Conservation (phyloP, 352 stramenopile genomes). For the Phytophthora tubulina region DNA sequence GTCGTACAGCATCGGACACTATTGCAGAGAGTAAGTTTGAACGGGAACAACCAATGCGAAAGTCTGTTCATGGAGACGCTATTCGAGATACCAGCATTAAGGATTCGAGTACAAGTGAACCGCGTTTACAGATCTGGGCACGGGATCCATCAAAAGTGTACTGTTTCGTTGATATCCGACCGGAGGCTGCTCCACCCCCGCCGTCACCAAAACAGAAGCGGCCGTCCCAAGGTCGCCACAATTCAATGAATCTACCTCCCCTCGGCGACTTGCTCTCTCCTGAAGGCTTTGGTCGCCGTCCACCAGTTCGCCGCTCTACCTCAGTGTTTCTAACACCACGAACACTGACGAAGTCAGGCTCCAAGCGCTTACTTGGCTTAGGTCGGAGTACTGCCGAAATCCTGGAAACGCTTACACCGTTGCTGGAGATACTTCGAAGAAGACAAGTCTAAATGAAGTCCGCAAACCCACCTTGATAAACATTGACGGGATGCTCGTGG, state of each 20-base stretch:
- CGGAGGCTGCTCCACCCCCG: background rate
- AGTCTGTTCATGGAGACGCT: background rate
- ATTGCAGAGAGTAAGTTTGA: slow-evolving; percentile 21
- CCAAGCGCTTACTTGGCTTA: slow-evolving; percentile 40
- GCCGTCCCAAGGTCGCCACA: slow-evolving; percentile 5
- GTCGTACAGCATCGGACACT: slow-evolving; percentile 25
- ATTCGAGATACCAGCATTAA: background rate
- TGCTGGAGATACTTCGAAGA: background rate
- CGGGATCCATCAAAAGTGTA: slow-evolving; percentile 31
- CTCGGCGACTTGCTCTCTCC: slow-evolving; percentile 19
- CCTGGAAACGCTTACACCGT: background rate
- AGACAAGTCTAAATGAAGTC: background rate
- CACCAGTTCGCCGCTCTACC: slow-evolving; percentile 6
- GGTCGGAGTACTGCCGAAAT: slow-evolving; percentile 12
- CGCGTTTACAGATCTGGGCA: slow-evolving; percentile 22
- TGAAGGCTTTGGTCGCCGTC: slow-evolving; percentile 7
- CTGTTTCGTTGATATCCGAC: slow-evolving; percentile 24
- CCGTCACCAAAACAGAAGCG: slow-evolving; percentile 10
- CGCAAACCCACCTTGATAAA: slow-evolving; percentile 28
- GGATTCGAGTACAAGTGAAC: background rate
- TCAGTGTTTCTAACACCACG: slow-evolving; percentile 41
- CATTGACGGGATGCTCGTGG: slow-evolving; percentile 41
- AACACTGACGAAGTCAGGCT: slow-evolving; percentile 28
- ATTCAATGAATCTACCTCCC: slow-evolving; percentile 22
- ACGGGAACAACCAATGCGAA: background rate